A percentile compares a stretch with the other conserved stretches of the same genome.
Evolutionary conservation across 805 yeast genomes (phyloP).

Genomic region (Wickerhamiella occidentalis): DNA sequence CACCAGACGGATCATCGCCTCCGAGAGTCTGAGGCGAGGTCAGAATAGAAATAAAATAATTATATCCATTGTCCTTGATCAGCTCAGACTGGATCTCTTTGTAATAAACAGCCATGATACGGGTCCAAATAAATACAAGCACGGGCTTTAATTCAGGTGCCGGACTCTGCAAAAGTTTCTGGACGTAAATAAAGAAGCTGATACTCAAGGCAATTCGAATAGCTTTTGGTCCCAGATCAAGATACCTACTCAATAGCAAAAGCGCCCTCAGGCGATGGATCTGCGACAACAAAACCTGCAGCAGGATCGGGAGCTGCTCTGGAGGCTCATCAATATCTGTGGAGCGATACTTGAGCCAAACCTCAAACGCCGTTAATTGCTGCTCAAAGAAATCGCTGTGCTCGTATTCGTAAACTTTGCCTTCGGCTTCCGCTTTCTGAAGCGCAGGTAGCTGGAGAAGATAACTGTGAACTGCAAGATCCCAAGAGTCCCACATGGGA

Average conservation of each 20-base stretch:
- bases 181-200: slow-evolving; percentile 91
- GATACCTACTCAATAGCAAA: slow-evolving; percentile 66
- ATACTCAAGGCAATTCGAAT: slow-evolving; percentile 84
- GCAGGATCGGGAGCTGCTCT: slow-evolving; percentile 84
- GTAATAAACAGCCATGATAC: slow-evolving; percentile 92
- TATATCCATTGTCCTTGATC: slow-evolving; percentile 79
- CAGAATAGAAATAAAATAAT: slow-evolving; percentile 72
- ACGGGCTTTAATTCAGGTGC: slow-evolving; percentile 93
- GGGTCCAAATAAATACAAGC: slow-evolving; percentile 90
- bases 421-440: slow-evolving; percentile 27
- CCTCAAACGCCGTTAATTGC: slow-evolving; percentile 88
- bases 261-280: slow-evolving; percentile 87
- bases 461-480: slow-evolving; percentile 89
- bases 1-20: neutral
- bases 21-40: slow-evolving; percentile 25
- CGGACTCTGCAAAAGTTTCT: slow-evolving; percentile 81
- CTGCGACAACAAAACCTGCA: slow-evolving; percentile 86
- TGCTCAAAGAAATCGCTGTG: slow-evolving; percentile 93
- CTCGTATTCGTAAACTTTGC: slow-evolving; percentile 44
- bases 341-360: slow-evolving; percentile 80
- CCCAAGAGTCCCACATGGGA: slow-evolving; percentile 98
- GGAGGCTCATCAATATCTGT: slow-evolving; percentile 78
- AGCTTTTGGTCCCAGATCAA: slow-evolving; percentile 97
- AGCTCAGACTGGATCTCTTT: slow-evolving; percentile 83
- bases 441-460: slow-evolving; percentile 38